Evolutionary conservation across 345 rosid genomes (phyloP), one percentile per base, ranked within the genome.

Genomic region (Toxicodendron radicans): DNA sequence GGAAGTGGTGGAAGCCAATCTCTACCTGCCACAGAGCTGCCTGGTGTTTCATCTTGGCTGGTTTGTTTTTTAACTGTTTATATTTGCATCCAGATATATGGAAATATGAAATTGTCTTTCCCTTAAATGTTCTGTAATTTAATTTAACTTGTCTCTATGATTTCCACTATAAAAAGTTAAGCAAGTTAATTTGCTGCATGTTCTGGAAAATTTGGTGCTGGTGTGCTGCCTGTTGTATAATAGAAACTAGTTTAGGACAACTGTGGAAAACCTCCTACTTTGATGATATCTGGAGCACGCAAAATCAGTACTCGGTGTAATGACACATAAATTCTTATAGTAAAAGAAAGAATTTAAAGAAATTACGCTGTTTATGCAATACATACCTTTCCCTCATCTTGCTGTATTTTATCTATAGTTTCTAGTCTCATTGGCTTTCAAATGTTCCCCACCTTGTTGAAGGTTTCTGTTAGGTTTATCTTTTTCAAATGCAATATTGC

Each of bases 1-100:
- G 99, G 99, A 66, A 91, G 99, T 80, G 98, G 99, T 21, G 98
- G 95, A 77, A 92, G 97, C 82, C 97, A 95, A 69, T 88, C 95
- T 43, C 86, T 92, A 68, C 99, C 99, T 27, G 97, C 93, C 9
- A 95, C 98, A 7, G 99, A 84, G 79, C 91, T 95, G 43, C 99
- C 99, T 12, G 99, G 97, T 7, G 98, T 95, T 77, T 92, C 99
- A 69, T 89, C 97, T 75, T 95, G 97, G 97, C 91, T 95, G 92
- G 99, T 93, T 67, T n/a, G 84, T 83, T 74, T 84, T 70, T 73
- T 58, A 59, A 35, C 35, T 27, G 13, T 43, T 69, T 24, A 21
- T 56, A 61, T 32, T 67, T 24, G n/a, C 21, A 7, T 21, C 43
- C 10, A 11, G 17, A 74, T 45, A 23, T 6, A 66, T 14, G 35